Conservation (phyloP, 139 green algal species). For the Limnomonas spitsbergensis region DNA sequence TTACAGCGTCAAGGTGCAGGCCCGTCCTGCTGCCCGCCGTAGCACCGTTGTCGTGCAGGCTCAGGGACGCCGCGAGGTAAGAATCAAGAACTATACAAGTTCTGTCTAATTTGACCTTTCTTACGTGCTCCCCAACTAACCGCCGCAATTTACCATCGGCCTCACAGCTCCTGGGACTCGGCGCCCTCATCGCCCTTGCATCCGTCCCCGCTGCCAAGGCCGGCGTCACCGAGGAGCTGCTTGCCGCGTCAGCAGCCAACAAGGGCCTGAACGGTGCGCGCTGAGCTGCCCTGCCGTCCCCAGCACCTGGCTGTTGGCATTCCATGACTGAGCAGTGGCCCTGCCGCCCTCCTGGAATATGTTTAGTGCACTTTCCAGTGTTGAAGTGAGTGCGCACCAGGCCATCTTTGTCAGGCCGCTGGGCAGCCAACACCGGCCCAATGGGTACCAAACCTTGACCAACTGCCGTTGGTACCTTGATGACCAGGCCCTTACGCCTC, state of each 20-base stretch:
- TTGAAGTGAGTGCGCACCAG: background rate
- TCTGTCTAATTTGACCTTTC: background rate
- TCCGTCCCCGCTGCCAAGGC: constrained; percentile 30
- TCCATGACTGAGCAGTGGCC: no score
- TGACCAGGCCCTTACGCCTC: no score
- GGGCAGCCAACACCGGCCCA: no score
- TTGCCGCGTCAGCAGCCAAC: constrained; percentile 62
- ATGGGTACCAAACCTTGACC: no score
- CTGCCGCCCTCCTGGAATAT: no score
- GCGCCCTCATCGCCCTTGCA: constrained; percentile 11
- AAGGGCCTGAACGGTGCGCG: constrained; percentile 52
- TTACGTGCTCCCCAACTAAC: background rate
- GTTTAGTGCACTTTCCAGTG: no score
- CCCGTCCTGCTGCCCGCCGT: no score
- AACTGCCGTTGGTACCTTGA: no score
- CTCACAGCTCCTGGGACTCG: constrained; percentile 34
- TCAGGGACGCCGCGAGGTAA: constrained; percentile 28
- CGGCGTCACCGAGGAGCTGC: constrained; percentile 51
- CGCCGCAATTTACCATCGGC: background rate
- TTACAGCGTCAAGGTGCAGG: constrained; percentile 31
- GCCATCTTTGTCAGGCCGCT: no score
- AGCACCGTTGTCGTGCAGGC: constrained; percentile 24
- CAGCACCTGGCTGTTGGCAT: background rate
- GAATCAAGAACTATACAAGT: background rate
- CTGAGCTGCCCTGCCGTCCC: no score